Evolutionary conservation across 1,284 basidiomycete genomes (phyloP).

Genomic region (Puccinia hordei): DNA sequence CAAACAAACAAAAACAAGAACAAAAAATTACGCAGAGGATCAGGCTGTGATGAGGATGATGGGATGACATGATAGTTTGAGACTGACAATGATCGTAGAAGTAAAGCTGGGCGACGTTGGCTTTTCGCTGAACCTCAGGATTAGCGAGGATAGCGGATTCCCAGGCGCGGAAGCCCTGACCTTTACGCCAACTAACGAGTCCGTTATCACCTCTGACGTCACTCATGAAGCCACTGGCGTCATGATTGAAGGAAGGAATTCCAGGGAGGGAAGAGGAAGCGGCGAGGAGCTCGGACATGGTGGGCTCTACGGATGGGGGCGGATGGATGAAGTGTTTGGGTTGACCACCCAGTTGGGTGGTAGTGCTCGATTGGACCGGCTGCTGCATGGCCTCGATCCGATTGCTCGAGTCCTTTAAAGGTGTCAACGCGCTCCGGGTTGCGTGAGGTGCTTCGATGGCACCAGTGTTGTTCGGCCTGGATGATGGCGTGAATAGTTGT

Average conservation of each 20-base stretch:
- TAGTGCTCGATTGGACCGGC: too few species aligned
- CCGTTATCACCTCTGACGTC: conserved; percentile 52
- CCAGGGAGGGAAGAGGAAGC: conserved; percentile 7
- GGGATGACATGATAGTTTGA: too few species aligned
- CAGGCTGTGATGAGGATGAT: too few species aligned
- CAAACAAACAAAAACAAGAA: background rate
- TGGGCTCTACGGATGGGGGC: conserved; percentile 20
- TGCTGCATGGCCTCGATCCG: background rate
- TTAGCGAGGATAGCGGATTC: conserved; percentile 79
- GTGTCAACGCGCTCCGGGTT: background rate
- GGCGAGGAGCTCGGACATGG: conserved; percentile 50
- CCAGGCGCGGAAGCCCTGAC: conserved; percentile 64
- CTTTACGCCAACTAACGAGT: conserved; percentile 57
- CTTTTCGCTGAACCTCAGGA: conserved; percentile 83
- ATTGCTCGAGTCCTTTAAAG: background rate
- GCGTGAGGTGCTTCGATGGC: background rate
- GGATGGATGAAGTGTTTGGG: conserved; percentile 1
- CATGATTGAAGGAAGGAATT: conserved; percentile 7
- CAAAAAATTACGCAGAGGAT: too few species aligned
- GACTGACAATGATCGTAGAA: conserved; percentile 55
- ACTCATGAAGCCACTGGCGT: conserved; percentile 38
- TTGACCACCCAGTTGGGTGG: background rate
- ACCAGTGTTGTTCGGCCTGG: background rate
- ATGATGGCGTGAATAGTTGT: background rate
- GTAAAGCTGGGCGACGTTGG: conserved; percentile 94